Evolutionary conservation across 2,329 filamentous ascomycete genomes (phyloP), one percentile per base, ranked within the genome.

Genomic region (Endothia cerciana): DNA sequence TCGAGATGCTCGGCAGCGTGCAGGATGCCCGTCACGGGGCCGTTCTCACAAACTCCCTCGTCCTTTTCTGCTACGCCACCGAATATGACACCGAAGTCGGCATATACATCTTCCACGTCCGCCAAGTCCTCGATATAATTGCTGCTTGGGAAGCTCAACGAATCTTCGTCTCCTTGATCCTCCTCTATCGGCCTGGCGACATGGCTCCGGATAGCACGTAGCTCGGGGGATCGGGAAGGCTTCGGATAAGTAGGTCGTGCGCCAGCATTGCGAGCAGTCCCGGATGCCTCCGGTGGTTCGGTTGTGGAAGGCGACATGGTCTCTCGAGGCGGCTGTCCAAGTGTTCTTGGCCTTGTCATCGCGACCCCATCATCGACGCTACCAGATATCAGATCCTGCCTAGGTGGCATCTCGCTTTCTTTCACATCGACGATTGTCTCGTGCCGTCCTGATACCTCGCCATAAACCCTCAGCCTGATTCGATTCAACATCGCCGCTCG

Each of bases 401-500:
- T 30, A 17, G 30, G 19, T 22, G 30, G 30, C 15, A 10, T n/a
- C 13, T 10, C 10, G 3, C 30, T 10, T 13, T 22, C 51, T 55
- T 19, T 28, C 40, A 17, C 38, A 22, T 45, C 22, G 22, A 59
- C 8, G 22, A 19, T 17, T 7, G 56, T 74, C 55, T 74, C 75
- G 10, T 75, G 76, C 40, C 71, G 66, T 57, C 73, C 71, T 10
- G 71, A 72, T 0, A 77, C 76, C 22, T 78, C 76, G n/a, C 75
- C 73, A 1, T 77, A 76, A 30, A 86, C 76, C 4, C 81, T 78
- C 65, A 80, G 77, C 22, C 86, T 79, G 10, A 89, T 79, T 11
- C 84, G 77, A 71, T 92, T 92, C 74, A 91, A 80, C 65, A 90
- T 86, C 6, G 89, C 89, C 25, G 86, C 87, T 60, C 89, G 87